Evolutionary conservation across 371 early-diverging fungal species (phyloP), one percentile per base, ranked within the genome.

Genomic region (Dichotomocladium elegans): DNA sequence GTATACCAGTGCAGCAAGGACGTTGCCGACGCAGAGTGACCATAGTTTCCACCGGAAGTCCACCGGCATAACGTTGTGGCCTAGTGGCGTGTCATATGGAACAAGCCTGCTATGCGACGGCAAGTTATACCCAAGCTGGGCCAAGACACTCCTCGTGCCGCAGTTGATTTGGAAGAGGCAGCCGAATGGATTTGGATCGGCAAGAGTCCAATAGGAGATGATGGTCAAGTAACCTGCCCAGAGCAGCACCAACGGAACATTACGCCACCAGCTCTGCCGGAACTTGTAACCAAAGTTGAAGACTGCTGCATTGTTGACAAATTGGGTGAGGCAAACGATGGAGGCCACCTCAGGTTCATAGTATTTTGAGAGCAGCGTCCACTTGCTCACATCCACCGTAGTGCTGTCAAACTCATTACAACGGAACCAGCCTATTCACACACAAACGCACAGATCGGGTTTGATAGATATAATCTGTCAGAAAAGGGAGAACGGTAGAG

Each of bases 301-400:
- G 61, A 85, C 85, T 1, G 77, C 60, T 31, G 82, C 67, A 1
- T 82, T 85, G 28, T 83, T 76, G 31, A 84, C 68, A 55, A 85
- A 83, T 49, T 83, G 82, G 54, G 73, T 83, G 17, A 86, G 60
- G 15, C 76, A 72, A 3, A 81, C 67, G 24, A 83, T 78, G 2
- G 85, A 58, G 28, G 89, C 42, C 0, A 73, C 50, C 8, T 69
- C 76, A 1, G 84, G 79, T 63, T 91, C 91, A 64, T 70, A 91
- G 61, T 88, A 89, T 65, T 91, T 90, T 12, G 85, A 89, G 10
- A 89, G 66, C 25, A 88, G 66, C 87, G 88, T 88, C 91, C 91
- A 91, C 46, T 83, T 80, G 12, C 79, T 64, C 10, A 69, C 51
- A 59, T 91, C 87, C 1, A 69, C 80, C 4, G 76, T 69, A 10